These are phyloP conservation scores for Geotrichum europaeum DNA, from an alignment of 1,139 yeast genomes.

Conservation along the genomic window DNA sequence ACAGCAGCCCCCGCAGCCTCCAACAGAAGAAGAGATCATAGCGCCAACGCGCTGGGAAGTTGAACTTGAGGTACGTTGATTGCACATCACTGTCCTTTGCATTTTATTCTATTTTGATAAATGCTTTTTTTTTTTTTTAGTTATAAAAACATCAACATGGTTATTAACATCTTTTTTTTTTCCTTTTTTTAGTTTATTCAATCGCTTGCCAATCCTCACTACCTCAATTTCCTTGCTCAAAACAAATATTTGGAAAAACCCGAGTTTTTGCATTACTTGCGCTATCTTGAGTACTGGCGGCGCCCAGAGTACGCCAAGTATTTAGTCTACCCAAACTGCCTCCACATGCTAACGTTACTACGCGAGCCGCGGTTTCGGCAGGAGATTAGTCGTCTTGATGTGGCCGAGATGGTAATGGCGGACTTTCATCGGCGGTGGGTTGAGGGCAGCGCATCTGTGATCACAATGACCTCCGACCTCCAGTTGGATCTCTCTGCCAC, in stretches of 20 bases:
- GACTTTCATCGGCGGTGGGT: conserved; percentile 40
- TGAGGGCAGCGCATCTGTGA: conserved; percentile 5
- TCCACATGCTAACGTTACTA: conserved; percentile 57
- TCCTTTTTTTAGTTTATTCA: conserved; percentile 51
- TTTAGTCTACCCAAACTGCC: conserved; percentile 66
- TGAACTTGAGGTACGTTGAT: conserved; percentile 51
- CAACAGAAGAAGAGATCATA: conserved; percentile 21
- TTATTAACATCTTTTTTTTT: neutral
- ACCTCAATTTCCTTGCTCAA: conserved; percentile 68
- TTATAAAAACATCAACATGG: neutral
- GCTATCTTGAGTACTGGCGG: conserved; percentile 71
- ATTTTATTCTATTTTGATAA: neutral
- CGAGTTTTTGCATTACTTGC: conserved; percentile 56
- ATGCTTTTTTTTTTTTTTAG: neutral
- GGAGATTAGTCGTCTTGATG: conserved; percentile 38
- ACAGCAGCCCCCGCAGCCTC: neutral
- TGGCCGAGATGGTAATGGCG: conserved; percentile 39
- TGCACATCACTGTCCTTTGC: neutral
- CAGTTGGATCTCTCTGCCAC: neutral
- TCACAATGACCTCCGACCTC: neutral
- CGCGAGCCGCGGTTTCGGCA: conserved; percentile 37
- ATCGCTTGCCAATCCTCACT: conserved; percentile 72
- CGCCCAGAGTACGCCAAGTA: conserved; percentile 58
- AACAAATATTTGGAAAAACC: conserved; percentile 58
- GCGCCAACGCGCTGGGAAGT: conserved; percentile 77